Base-by-base conservation (phyloP, 2,329 filamentous ascomycete species). In the Aulographum hederae region DNA sequence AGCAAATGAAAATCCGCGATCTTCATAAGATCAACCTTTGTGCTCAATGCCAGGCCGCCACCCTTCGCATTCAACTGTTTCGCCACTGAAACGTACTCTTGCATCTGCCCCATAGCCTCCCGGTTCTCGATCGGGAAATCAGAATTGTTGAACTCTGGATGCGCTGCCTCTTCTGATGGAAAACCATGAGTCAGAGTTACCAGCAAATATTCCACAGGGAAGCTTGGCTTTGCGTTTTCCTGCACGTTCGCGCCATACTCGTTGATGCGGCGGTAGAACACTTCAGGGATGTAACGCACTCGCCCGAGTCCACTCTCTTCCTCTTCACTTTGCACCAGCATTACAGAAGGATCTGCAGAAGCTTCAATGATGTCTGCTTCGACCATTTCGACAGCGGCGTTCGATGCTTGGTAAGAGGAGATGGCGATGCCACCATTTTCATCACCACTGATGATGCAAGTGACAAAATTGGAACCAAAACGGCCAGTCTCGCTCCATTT, bases 101-200 rank as follows among this genome's bases (percentile, higher is more conserved):
- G 86, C 37, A 71, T 73, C 53, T 92, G 73, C 30, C 86, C 89
- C 45, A 94, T 70, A 19, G 75, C 67, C 50, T 86, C 78, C 38
- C 89, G 74, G 47, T 98, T 95, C 55, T 92, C 89, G 39, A 95
- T 78, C 4, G 85, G 78, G 53, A 95, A 98, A 26, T 63, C 70
- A 38, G 66, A 64, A 18, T 54, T 53, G 18, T 61, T 75, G 54
- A 95, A 95, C 18, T 76, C 56, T 10, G 85, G 82, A 25, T 8
- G n/a, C 21, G 21, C 21, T 34, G 73, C 76, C 3, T 81, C 69
- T 28, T 73, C 65, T 32, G 76, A 80, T 3, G 89, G 89, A 59
- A 98, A 95, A 37, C 89, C 89, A 49, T 98, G 86, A 1, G 89
- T 98, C 39, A 98, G 67, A 6, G 89, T 95, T 38, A 95, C 81